Evolutionary conservation across 73 alveolate genomes (phyloP).

Genomic region (Paramecium biaurelia): DNA sequence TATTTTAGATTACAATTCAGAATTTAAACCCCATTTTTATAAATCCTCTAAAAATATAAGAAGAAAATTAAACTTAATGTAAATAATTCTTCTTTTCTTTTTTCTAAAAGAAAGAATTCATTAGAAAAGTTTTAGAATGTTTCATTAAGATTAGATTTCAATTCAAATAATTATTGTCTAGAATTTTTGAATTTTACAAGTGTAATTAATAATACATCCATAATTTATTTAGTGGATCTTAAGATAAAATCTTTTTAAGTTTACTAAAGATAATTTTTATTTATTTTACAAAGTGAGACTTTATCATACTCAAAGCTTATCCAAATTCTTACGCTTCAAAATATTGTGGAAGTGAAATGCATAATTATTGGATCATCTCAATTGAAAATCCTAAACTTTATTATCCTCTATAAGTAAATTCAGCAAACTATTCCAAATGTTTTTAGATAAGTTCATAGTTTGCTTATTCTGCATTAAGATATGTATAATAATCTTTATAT

Average conservation of each 20-base stretch:
- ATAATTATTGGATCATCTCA: neutral
- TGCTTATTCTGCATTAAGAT: neutral
- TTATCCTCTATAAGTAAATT: neutral
- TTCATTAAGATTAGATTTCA: neutral
- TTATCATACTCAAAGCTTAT: neutral
- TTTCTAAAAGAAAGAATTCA: neutral
- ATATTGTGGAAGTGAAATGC: neutral
- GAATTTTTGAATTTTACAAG: neutral
- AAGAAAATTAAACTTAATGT: neutral
- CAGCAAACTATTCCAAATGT: slow-evolving; percentile 4
- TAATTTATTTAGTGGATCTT: neutral
- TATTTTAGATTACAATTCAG: neutral
- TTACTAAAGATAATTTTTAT: neutral
- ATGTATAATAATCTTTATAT: neutral
- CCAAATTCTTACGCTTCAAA: neutral
- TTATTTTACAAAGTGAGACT: neutral
- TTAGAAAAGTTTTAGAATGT: neutral
- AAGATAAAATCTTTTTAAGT: neutral
- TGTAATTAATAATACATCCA: neutral
- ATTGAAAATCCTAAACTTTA: neutral
- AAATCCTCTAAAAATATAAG: neutral
- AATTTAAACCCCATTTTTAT: neutral
- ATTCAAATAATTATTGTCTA: neutral
- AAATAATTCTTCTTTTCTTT: slow-evolving; percentile 33
- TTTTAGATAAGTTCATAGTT: neutral